Evolutionary conservation across 1,139 yeast species (phyloP), one percentile per base, ranked within the genome.

Genomic region (Nakaseomyces glabratus): DNA sequence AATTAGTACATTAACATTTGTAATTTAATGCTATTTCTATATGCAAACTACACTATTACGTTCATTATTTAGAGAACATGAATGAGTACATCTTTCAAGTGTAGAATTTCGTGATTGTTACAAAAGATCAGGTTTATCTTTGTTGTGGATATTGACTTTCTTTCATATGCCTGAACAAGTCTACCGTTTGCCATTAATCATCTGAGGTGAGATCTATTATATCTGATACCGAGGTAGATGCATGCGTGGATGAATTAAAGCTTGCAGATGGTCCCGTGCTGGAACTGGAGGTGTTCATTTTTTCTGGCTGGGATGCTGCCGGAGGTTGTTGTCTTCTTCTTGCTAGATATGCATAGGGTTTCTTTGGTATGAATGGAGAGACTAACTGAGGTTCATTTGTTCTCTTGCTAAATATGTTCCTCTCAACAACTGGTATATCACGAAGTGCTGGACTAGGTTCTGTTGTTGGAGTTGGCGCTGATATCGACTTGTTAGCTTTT

Each of bases 301-400:
- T 25, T 17, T 26, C 30, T 15, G 20, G 21, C 9, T 7, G 22
- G 12, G 24, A 8, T 10, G 14, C 12, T 20, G 18, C 14, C 15
- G 17, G 30, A 4, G 34, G 24, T 9, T 32, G 29, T 19, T 19
- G 24, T 32, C 34, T 32, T 26, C 34, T 25, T n/a, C 22, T 24
- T 11, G 28, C 23, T 4, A 32, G 24, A 11, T 25, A 24, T 13
- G 34, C 34, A 12, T 32, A 32, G 10, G 34, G 34, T 19, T 32
- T 32, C 29, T 32, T 32, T 14, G 34, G 34, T 14, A 32, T 32
- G 20, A 24, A 32, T 5, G 28, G 28, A 10, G 34, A 32, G 12
- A 32, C 34, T 26, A 26, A n/a, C 8, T 26, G 30, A 3, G 30
- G 30, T 17, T 26, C 30, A 18, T 26, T 20, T 18, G 30, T 26